phyloP scores from a whole-genome alignment of 2,329 filamentous ascomycete genomes.

The Diplodia sapinea region DNA sequence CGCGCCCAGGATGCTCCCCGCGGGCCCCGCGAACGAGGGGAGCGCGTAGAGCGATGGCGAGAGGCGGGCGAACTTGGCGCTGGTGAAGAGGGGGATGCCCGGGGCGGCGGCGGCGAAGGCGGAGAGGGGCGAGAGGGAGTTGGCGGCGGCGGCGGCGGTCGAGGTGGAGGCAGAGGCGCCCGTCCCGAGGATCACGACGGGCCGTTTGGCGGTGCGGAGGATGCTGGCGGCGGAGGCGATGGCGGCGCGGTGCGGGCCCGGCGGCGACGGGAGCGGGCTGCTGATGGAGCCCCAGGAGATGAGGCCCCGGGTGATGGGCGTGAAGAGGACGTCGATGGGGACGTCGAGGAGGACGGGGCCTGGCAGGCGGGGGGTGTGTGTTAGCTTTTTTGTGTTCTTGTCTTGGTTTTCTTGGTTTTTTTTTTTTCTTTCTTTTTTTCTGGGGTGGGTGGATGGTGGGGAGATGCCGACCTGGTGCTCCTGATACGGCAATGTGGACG shows the following conservation, averaged over 20 bases:
- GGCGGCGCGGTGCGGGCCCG: conserved; percentile 47
- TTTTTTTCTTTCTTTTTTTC: too few species aligned
- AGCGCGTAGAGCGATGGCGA: conserved; percentile 39
- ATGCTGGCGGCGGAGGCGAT: conserved; percentile 44
- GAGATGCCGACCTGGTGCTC: conserved; percentile 47
- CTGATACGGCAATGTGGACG: conserved; percentile 48
- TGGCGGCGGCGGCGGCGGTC: too few species aligned
- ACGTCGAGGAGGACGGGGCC: conserved; percentile 50
- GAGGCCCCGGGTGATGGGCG: conserved; percentile 45
- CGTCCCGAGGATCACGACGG: conserved; percentile 52
- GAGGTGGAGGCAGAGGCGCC: conserved; percentile 42
- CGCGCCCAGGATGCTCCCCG: too few species aligned
- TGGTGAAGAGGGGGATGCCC: conserved; percentile 51
- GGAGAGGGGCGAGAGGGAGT: conserved; percentile 39
- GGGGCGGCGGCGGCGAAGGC: conserved; percentile 43
- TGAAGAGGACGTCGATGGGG: conserved; percentile 51
- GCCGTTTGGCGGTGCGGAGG: conserved; percentile 45
- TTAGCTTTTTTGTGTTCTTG: conserved; percentile 37
- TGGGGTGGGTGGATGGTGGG: too few species aligned
- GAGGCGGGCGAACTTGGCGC: conserved; percentile 44
- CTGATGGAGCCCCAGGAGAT: conserved; percentile 53
- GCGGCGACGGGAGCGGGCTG: conserved; percentile 42
- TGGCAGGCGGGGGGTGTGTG: conserved; percentile 36
- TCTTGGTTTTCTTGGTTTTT: too few species aligned
- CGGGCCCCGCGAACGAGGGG: conserved; percentile 46